A percentile compares a stretch with the other conserved stretches of the same genome.
phyloP scores from a whole-genome alignment of 257 asterid genomes.

The Sherardia arvensis region DNA sequence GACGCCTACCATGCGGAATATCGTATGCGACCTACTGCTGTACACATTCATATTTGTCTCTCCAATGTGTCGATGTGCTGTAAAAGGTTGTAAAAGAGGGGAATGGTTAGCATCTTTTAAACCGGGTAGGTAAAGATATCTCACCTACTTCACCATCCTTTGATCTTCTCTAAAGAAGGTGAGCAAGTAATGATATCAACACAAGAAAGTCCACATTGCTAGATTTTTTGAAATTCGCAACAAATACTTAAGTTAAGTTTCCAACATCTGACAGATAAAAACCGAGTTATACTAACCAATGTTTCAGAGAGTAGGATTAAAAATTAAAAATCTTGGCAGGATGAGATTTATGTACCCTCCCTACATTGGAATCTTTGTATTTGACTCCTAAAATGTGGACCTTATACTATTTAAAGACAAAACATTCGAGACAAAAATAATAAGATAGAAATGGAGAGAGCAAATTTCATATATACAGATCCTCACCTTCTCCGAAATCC shows the following conservation, averaged over 20 bases:
- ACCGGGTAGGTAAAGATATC: neutral
- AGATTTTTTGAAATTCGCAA: neutral
- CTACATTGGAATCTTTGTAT: neutral
- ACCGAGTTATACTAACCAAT: neutral
- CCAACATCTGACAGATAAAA: neutral
- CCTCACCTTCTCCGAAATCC: conserved; percentile 91
- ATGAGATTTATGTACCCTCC: neutral
- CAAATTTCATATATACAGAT: neutral
- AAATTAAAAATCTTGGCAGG: neutral
- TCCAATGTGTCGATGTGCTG: conserved; percentile 97
- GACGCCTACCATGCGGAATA: conserved; percentile 82
- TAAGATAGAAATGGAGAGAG: conserved; percentile 1
- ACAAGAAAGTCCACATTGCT: neutral
- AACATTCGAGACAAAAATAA: neutral
- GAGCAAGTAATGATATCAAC: neutral
- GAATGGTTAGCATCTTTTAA: conserved; percentile 3
- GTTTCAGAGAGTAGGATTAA: neutral
- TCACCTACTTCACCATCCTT: neutral
- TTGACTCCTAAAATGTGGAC: neutral
- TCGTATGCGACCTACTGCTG: conserved; percentile 96
- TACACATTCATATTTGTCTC: conserved; percentile 95
- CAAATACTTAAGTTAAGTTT: neutral
- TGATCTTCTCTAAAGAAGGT: neutral
- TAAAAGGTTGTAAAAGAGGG: conserved; percentile 11
- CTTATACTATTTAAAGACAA: neutral